A percentile compares a stretch with the other conserved stretches of the same genome.
Evolutionary conservation across 371 early-diverging fungal species (phyloP).

Genomic region (Mucor velutinosus): DNA sequence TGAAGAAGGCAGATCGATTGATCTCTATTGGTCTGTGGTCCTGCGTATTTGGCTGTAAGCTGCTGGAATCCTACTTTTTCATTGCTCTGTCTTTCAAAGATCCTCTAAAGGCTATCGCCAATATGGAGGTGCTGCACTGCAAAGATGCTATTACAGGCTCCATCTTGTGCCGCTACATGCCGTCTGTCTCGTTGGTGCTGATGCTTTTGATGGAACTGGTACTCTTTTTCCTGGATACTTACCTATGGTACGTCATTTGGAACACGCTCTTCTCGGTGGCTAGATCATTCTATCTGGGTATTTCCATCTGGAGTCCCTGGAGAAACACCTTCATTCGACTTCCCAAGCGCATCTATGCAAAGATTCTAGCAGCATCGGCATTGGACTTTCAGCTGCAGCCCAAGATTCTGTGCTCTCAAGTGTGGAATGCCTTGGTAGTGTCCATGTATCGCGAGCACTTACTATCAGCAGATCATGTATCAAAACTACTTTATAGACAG

Average conservation of each 20-base stretch:
- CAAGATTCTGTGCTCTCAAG: slow-evolving; percentile 76
- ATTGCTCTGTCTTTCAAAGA: slow-evolving; percentile 80
- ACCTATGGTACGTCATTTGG: slow-evolving; percentile 90
- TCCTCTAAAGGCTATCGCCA: slow-evolving; percentile 67
- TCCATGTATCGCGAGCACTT: slow-evolving; percentile 87
- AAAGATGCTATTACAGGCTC: slow-evolving; percentile 52
- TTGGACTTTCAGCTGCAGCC: slow-evolving; percentile 72
- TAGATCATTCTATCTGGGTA: slow-evolving; percentile 77
- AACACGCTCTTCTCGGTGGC: slow-evolving; percentile 78
- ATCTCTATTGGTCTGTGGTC: slow-evolving; percentile 78
- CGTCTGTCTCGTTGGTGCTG: slow-evolving; percentile 64
- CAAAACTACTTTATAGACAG: slow-evolving; percentile 77
- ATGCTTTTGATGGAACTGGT: slow-evolving; percentile 77
- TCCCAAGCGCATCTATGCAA: slow-evolving; percentile 82
- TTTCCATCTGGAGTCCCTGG: slow-evolving; percentile 89
- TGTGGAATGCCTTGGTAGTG: slow-evolving; percentile 89
- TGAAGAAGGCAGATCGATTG: slow-evolving; percentile 67
- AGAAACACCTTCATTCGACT: slow-evolving; percentile 82
- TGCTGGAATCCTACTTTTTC: slow-evolving; percentile 81
- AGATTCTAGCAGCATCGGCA: slow-evolving; percentile 70
- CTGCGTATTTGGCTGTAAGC: slow-evolving; percentile 76
- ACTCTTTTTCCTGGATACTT: slow-evolving; percentile 87
- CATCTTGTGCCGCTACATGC: slow-evolving; percentile 63
- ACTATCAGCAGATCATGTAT: slow-evolving; percentile 75
- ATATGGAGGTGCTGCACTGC: slow-evolving; percentile 57